A percentile compares a stretch with the other conserved stretches of the same genome.
Conservation (phyloP, 768 basidiomycete species). For the Podaxis sp. region DNA sequence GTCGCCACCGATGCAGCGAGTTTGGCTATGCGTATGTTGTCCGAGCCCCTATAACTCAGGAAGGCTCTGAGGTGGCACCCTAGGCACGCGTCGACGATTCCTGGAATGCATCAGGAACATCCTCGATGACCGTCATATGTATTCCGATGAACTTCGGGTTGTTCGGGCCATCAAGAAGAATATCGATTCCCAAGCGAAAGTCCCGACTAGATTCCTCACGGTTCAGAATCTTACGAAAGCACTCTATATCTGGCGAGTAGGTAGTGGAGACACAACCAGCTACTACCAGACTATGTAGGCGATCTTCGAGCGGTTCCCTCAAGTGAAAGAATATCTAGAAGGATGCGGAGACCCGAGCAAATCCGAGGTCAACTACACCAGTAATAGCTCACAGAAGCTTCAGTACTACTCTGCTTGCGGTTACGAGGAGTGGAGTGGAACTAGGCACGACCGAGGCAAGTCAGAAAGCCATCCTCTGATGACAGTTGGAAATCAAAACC, state of each 20-base stretch:
- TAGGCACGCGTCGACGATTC: constrained; percentile 1
- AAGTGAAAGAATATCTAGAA: background rate
- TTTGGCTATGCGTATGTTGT: background rate
- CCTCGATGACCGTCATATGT: background rate
- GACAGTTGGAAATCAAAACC: background rate
- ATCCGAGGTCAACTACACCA: background rate
- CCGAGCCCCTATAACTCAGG: background rate
- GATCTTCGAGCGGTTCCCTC: background rate
- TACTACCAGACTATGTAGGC: background rate
- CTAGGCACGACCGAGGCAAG: background rate
- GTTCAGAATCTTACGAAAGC: background rate
- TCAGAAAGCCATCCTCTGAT: background rate
- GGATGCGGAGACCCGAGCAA: background rate
- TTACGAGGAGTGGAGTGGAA: background rate
- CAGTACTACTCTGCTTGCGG: background rate
- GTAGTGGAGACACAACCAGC: background rate
- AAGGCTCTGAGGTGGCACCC: background rate
- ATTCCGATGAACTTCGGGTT: background rate
- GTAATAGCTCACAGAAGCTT: background rate
- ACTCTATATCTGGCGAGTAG: background rate
- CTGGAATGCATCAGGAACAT: constrained; percentile 3
- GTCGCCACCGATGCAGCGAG: background rate
- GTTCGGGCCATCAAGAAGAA: background rate
- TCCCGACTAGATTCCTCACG: background rate
- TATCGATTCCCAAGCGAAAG: background rate